Evolutionary conservation across 371 early-diverging fungal species (phyloP).

Genomic region (Mucor mucedo): DNA sequence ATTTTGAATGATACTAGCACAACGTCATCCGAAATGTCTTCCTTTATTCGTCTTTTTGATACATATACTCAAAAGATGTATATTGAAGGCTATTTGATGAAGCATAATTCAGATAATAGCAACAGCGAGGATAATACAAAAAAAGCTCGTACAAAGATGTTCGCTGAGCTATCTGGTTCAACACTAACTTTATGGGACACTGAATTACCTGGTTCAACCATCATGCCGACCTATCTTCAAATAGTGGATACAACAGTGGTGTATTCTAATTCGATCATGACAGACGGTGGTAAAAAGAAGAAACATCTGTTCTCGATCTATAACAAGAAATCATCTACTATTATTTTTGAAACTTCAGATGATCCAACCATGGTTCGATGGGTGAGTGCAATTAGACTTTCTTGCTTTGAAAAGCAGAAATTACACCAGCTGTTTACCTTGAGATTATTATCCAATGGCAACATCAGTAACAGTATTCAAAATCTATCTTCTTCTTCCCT

Average conservation of each 20-base stretch:
- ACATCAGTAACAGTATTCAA: conserved; percentile 4
- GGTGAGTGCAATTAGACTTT: conserved; percentile 75
- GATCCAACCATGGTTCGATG: conserved; percentile 46
- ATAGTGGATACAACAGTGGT: conserved; percentile 63
- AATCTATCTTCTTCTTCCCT: conserved; percentile 34
- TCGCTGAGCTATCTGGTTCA: conserved; percentile 73
- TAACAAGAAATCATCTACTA: conserved; percentile 40
- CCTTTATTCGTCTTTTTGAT: conserved; percentile 56
- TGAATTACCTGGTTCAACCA: conserved; percentile 35
- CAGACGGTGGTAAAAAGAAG: conserved; percentile 39
- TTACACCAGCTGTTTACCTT: conserved; percentile 78
- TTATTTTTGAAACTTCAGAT: conserved; percentile 62
- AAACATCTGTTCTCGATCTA: conserved; percentile 52
- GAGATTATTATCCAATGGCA: conserved; percentile 51
- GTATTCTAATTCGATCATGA: conserved; percentile 42
- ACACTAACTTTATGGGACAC: conserved; percentile 69
- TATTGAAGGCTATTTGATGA: conserved; percentile 68
- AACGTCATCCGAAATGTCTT: conserved; percentile 26
- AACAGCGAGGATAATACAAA: conserved; percentile 15
- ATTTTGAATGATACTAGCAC: conserved; percentile 13
- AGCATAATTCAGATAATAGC: conserved; percentile 43
- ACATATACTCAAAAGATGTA: conserved; percentile 69
- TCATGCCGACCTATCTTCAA: conserved; percentile 71
- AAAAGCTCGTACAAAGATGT: conserved; percentile 67
- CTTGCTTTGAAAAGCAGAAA: conserved; percentile 75